A percentile compares a stretch with the other conserved stretches of the same genome.
phyloP scores from a whole-genome alignment of 2,329 filamentous ascomycete genomes.

The Rugonectria rugulosa region DNA sequence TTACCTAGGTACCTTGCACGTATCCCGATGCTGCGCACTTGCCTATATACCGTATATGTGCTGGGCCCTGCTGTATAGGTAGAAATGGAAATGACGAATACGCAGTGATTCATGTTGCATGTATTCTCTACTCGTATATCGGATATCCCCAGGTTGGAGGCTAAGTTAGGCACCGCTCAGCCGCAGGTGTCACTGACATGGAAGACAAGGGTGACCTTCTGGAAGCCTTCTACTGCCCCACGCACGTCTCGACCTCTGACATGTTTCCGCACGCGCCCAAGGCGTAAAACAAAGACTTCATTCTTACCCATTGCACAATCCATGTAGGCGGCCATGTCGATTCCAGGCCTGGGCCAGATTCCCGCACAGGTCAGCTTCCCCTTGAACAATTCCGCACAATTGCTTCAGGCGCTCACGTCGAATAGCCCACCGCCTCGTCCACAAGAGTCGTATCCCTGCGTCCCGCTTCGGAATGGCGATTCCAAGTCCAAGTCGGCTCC shows the following conservation, averaged over 20 bases:
- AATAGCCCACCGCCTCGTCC: slow-evolving; percentile 47
- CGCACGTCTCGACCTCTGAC: slow-evolving; percentile 19
- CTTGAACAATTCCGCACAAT: slow-evolving; percentile 3
- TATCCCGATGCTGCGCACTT: no score
- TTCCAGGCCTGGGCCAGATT: slow-evolving; percentile 76
- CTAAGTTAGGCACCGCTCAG: no score
- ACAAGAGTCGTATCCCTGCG: slow-evolving; percentile 61
- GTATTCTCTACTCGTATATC: no score
- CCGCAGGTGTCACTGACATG: no score
- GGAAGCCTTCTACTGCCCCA: slow-evolving; percentile 40
- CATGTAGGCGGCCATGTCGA: slow-evolving; percentile 66
- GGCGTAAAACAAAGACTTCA: slow-evolving; percentile 19
- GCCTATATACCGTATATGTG: no score
- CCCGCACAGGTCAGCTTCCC: slow-evolving; percentile 62
- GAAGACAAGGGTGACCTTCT: slow-evolving; percentile 32
- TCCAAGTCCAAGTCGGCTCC: slow-evolving; percentile 68
- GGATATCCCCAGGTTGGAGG: no score
- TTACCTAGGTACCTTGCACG: no score
- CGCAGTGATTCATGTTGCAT: no score
- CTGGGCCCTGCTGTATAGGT: no score
- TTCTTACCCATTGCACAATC: slow-evolving; percentile 26
- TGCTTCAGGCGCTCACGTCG: slow-evolving; percentile 21
- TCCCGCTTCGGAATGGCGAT: slow-evolving; percentile 79
- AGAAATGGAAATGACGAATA: no score
- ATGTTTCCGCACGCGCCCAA: slow-evolving; percentile 14